A percentile compares a stretch with the other conserved stretches of the same genome.
These are phyloP conservation scores for Gossypium gossypioides DNA, from an alignment of 441 rosid genomes.

Conservation along the genomic window DNA sequence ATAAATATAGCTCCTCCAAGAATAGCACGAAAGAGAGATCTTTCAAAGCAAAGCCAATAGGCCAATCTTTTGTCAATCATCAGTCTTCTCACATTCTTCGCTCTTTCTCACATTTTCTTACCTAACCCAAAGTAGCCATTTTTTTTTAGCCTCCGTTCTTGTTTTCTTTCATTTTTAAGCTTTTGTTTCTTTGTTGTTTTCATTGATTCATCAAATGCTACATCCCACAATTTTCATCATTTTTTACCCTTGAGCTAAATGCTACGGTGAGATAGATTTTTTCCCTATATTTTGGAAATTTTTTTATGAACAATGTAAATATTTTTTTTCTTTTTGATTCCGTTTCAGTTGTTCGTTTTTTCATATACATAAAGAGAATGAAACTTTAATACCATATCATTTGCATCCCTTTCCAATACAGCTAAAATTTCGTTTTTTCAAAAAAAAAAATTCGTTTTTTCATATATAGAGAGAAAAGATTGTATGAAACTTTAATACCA, in stretches of 20 bases:
- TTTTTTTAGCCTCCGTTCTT: constrained; percentile 6
- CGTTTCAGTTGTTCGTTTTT: too few species aligned
- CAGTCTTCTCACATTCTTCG: constrained; percentile 28
- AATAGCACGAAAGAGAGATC: constrained; percentile 6
- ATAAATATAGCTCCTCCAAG: constrained; percentile 3
- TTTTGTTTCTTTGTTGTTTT: background rate
- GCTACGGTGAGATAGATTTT: background rate
- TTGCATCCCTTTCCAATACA: too few species aligned
- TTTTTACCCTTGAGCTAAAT: background rate
- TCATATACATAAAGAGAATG: too few species aligned
- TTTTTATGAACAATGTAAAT: background rate
- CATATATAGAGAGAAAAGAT: too few species aligned
- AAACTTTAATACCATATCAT: too few species aligned
- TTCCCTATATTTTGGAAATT: too few species aligned
- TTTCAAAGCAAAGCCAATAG: background rate
- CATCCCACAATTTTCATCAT: background rate
- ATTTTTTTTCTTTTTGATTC: too few species aligned
- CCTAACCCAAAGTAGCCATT: constrained; percentile 23
- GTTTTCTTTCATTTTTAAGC: background rate
- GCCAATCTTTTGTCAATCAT: background rate
- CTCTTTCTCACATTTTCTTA: constrained; percentile 33
- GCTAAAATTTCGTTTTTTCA: too few species aligned
- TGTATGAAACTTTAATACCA: too few species aligned
- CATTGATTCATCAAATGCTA: background rate
- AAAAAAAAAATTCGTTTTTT: too few species aligned